Percentiles rank a stretch among this genome's conserved stretches.
Conservation (phyloP, 805 yeast species). For the Kodamaea kakaduensis region DNA sequence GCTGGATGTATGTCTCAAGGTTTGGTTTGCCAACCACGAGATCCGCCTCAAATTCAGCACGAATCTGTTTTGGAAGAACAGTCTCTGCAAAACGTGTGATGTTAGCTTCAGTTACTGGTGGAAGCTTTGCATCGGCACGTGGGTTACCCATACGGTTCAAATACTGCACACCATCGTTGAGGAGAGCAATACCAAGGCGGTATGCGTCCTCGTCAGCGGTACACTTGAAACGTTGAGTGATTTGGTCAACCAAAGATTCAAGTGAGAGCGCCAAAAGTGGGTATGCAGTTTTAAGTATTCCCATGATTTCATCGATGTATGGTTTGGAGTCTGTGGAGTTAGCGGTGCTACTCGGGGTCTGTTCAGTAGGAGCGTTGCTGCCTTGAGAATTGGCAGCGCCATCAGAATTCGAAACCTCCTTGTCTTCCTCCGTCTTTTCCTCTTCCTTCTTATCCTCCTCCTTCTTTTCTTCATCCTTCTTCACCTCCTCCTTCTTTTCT, state of each 20-base stretch:
- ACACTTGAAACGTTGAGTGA: slow-evolving; percentile 87
- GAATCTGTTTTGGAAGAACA: slow-evolving; percentile 80
- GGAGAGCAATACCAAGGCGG: slow-evolving; percentile 83
- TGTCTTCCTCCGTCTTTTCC: slow-evolving; percentile 4
- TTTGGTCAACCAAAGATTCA: slow-evolving; percentile 94
- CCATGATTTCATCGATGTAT: slow-evolving; percentile 82
- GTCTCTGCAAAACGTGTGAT: slow-evolving; percentile 88
- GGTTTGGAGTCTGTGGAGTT: background rate
- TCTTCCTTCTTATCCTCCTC: too few relatives aligned
- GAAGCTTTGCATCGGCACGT: slow-evolving; percentile 80
- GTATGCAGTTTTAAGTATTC: slow-evolving; percentile 92
- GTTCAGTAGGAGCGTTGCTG: background rate
- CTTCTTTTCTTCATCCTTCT: too few relatives aligned
- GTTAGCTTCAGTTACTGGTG: slow-evolving; percentile 87
- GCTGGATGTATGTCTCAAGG: slow-evolving; percentile 77
- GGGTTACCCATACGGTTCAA: slow-evolving; percentile 84
- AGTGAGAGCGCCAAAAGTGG: slow-evolving; percentile 88
- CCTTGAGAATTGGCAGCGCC: background rate
- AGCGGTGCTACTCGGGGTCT: background rate
- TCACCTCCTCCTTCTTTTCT: slow-evolving; percentile 6
- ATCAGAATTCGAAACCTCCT: slow-evolving; percentile 1
- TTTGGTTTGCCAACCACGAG: slow-evolving; percentile 84
- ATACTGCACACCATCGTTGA: slow-evolving; percentile 91
- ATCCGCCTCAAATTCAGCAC: slow-evolving; percentile 89
- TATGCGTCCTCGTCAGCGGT: slow-evolving; percentile 96